Base-by-base conservation (phyloP, 768 basidiomycete species). In the Collybia mongolica region DNA sequence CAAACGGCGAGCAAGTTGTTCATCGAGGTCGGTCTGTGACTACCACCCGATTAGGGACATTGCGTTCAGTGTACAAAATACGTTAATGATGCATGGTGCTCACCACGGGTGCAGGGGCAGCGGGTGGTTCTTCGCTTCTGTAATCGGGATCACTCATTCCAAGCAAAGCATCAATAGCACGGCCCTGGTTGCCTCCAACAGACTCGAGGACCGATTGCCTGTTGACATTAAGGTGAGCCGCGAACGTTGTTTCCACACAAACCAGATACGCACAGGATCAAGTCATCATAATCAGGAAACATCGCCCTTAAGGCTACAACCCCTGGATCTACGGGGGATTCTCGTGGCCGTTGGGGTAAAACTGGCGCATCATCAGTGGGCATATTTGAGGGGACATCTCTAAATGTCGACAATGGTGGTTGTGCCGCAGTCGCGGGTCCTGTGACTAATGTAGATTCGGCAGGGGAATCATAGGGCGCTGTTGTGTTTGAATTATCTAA, bases 131-230 rank as follows among this genome's bases (percentile, higher is more conserved):
- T 3, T 83, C 73, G 40, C 69, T 67, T 49, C 62, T 74, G 60
- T 87, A 92, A 6, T 83, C 75, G 1, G 90, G 90, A 68, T 94
- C 92, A 67, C 78, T 91, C 91, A 94, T 93, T 8, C 84, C 86
- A 6, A 94, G 77, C 7, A 94, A 73, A 1, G 76, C 69, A 58
- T 93, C 90, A 48, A 93, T 76, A 4, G 91, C 91, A 23, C 75
- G 77, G 54, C 89, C 89, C 55, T 90, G 82, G 56, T 89, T 72
- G 9, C 84, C 77, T n/a, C 72, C 61, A 5, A 86, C 86, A 5
- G 85, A 86, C 51, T 90, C 81, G 41, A 94, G 72, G 0, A 94
- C 85, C 6, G 83, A 84, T 60, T 76, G 75, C 36, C 86, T 88
- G 26, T 32, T 49, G 44, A 43, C 46, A 23, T 46, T 22, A 48